Percentiles rank a stretch among this genome's conserved stretches.
Evolutionary conservation across 805 yeast species (phyloP).

Genomic region (Ogataea siamensis): DNA sequence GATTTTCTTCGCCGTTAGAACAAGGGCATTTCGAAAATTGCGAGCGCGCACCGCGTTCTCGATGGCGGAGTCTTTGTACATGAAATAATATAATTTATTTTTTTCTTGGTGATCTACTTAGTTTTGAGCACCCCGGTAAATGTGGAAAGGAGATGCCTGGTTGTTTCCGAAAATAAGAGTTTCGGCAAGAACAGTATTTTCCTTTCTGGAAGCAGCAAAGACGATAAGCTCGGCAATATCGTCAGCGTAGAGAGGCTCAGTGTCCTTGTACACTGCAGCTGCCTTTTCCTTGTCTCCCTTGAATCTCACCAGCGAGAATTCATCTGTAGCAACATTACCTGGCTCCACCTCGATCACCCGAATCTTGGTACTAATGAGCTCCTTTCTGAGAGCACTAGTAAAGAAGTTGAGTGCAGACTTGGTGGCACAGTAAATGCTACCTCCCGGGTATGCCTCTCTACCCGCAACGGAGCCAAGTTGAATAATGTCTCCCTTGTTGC

Average conservation of each 20-base stretch:
- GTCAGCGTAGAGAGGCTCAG: conserved; percentile 67
- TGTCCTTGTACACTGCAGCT: conserved; percentile 60
- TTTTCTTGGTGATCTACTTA: conserved; percentile 2
- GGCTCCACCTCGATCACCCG: conserved; percentile 76
- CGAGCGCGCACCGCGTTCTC: conserved; percentile 37
- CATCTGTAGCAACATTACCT: conserved; percentile 73
- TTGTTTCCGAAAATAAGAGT: conserved; percentile 78
- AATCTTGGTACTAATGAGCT: conserved; percentile 50
- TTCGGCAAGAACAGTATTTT: conserved; percentile 76
- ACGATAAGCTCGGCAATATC: conserved; percentile 76
- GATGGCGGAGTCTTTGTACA: conserved; percentile 25
- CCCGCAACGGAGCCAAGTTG: conserved; percentile 80
- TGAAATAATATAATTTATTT: conserved; percentile 5
- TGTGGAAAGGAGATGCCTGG: conserved; percentile 77
- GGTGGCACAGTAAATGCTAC: conserved; percentile 74
- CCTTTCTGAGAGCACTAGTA: conserved; percentile 62
- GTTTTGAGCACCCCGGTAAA: conserved; percentile 38
- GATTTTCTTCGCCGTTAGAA: conserved; percentile 46
- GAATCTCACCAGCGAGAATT: conserved; percentile 63
- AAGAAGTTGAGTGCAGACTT: conserved; percentile 72
- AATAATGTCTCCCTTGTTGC: conserved; percentile 70
- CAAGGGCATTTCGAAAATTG: conserved; percentile 52
- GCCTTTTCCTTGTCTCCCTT: conserved; percentile 62
- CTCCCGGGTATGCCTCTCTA: conserved; percentile 76
- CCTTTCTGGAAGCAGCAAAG: conserved; percentile 63